Base-by-base conservation (phyloP, 2,329 filamentous ascomycete species). In the Exophiala oligosperma region DNA sequence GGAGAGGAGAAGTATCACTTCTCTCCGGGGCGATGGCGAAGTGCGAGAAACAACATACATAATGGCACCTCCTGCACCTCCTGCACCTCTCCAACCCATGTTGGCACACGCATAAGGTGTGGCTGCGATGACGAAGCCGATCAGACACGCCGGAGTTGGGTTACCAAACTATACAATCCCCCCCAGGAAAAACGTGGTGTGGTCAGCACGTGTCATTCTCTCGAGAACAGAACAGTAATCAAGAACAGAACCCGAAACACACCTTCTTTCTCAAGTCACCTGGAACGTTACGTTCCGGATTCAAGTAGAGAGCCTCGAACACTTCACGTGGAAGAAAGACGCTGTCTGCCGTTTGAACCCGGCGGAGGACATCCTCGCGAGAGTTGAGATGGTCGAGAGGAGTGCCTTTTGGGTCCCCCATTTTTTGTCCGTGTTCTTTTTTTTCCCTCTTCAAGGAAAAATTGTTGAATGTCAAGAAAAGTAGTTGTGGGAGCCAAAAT, bases 31-130 rank as follows among this genome's bases (percentile, higher is more conserved):
- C 17, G 17, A 17, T 17, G 17, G 17, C 17, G 17, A 17, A 17
- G 17, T 17, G 17, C 17, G 17, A 17, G 17, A 17, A 17, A 17
- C 4, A 28, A 44, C 51, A 51, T 32, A 59, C 56, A 59, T 59
- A 14, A 59, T 24, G 35, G 43, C 56, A 48, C 58, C 58, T 44
- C 44, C 81, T 49, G 70, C 75, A 2, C 76, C 77, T 43, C 80
- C 80, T 17, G 82, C 77, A 21, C 82, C 81, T 64, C 82, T 71
- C 82, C 81, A 84, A 24, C 81, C 81, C 81, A 85, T 60, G 24
- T 52, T 51, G 6, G 49, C 54, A 38, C 41, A 41, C 12, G 54
- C 48, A 24, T 46, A 55, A 4, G 58, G 58, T 28, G 58, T 60
- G 5, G 52, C 41, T 23, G 54, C 11, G 28, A 60, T 53, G 26